Evolutionary conservation across 768 basidiomycete species (phyloP).

Genomic region (Boletus insuetus): DNA sequence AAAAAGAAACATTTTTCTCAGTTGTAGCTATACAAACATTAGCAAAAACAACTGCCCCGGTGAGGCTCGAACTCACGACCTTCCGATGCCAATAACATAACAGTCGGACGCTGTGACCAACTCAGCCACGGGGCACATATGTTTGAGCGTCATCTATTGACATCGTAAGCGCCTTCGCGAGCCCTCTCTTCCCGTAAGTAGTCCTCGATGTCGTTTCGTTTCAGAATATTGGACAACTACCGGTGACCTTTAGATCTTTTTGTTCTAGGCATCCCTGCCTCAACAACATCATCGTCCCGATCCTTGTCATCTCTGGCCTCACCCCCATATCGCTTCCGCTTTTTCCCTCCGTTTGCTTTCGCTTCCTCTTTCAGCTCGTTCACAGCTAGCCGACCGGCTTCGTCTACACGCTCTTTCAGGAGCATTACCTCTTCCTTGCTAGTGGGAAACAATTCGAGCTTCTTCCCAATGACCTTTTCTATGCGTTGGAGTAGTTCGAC

Average conservation of each 20-base stretch:
- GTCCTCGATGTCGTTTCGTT: neutral
- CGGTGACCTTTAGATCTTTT: slow-evolving; percentile 54
- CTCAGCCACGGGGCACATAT: slow-evolving; percentile 65
- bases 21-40: too few relatives aligned
- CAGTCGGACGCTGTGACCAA: slow-evolving; percentile 79
- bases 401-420: slow-evolving; percentile 83
- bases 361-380: slow-evolving; percentile 80
- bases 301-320: slow-evolving; percentile 73
- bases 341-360: slow-evolving; percentile 47
- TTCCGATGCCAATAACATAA: slow-evolving; percentile 51
- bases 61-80: slow-evolving; percentile 70
- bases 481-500: slow-evolving; percentile 95
- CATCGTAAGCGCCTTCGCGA: too few relatives aligned
- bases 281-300: slow-evolving; percentile 88
- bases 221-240: slow-evolving; percentile 14
- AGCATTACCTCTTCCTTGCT: slow-evolving; percentile 88
- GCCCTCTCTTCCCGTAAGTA: too few relatives aligned
- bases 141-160: neutral
- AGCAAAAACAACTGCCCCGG: slow-evolving; percentile 43
- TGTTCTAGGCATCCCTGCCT: slow-evolving; percentile 79
- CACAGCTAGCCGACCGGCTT: slow-evolving; percentile 76
- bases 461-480: slow-evolving; percentile 87
- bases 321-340: slow-evolving; percentile 46
- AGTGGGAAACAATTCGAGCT: slow-evolving; percentile 84
- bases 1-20: neutral